These are phyloP conservation scores for Pharnaceum exiguum DNA, from an alignment of 148 eudicot genomes.

Conservation along the genomic window DNA sequence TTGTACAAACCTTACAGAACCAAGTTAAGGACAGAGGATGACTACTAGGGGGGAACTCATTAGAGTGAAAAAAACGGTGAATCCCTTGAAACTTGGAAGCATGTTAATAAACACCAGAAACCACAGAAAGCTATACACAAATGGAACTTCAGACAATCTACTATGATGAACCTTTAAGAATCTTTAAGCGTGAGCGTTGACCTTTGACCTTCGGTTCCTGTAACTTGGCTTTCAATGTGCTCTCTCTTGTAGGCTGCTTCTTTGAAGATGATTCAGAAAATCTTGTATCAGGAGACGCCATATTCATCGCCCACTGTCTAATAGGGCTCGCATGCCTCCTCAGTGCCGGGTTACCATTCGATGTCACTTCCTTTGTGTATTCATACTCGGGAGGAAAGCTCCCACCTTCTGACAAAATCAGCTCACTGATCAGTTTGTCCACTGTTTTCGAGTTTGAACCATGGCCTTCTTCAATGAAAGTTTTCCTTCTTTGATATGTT, in stretches of 20 bases:
- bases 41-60: neutral
- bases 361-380: slow-evolving; percentile 20
- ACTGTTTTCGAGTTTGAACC: slow-evolving; percentile 32
- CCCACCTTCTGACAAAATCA: slow-evolving; percentile 42
- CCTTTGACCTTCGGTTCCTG: slow-evolving; percentile 74
- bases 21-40: neutral
- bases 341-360: slow-evolving; percentile 28
- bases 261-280: slow-evolving; percentile 47
- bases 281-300: slow-evolving; percentile 40
- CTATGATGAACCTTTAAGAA: slow-evolving; percentile 35
- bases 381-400: slow-evolving; percentile 32
- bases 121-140: neutral
- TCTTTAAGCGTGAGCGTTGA: slow-evolving; percentile 71
- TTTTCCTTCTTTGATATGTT: slow-evolving; percentile 14
- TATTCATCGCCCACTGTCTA: slow-evolving; percentile 55
- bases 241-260: slow-evolving; percentile 41
- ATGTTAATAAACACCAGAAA: neutral
- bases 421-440: slow-evolving; percentile 55
- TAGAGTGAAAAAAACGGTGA: neutral
- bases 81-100: neutral
- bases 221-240: slow-evolving; percentile 69
- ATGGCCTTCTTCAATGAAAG: slow-evolving; percentile 19
- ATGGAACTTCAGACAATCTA: neutral
- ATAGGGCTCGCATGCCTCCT: slow-evolving; percentile 58
- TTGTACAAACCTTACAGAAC: slow-evolving; percentile 2